A percentile compares a stretch with the other conserved stretches of the same genome.
Evolutionary conservation across 2,329 filamentous ascomycete genomes (phyloP).

Genomic region (Gnomoniopsis smithogilvyi): DNA sequence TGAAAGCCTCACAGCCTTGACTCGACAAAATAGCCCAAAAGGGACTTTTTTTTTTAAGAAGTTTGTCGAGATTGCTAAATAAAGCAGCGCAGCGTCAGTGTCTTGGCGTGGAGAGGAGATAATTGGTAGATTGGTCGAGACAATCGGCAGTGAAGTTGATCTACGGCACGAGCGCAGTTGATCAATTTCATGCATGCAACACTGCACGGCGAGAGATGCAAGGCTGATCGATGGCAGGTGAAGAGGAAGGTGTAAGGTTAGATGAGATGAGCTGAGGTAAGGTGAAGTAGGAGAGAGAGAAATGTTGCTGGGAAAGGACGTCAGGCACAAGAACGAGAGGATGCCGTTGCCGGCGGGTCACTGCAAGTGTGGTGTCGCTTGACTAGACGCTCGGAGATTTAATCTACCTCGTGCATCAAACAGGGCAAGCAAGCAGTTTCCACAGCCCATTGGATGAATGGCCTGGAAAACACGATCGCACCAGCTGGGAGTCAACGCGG

Average conservation of each 20-base stretch:
- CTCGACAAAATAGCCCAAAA: background rate
- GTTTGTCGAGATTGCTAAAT: background rate
- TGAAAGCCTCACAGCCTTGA: background rate
- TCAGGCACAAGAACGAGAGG: background rate
- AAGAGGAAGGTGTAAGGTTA: too few species aligned
- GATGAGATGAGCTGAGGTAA: too few species aligned
- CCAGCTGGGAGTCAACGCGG: background rate
- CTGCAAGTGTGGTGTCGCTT: background rate
- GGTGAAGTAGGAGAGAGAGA: too few species aligned
- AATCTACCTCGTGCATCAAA: conserved; percentile 15
- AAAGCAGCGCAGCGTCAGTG: background rate
- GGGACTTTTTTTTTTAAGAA: background rate
- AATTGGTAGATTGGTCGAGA: background rate
- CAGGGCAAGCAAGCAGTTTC: background rate
- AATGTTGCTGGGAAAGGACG: background rate
- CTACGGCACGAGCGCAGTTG: background rate
- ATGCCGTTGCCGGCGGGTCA: background rate
- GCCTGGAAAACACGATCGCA: background rate
- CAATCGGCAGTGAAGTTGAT: background rate
- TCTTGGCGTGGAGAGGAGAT: background rate
- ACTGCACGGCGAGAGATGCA: too few species aligned
- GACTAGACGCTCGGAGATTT: conserved; percentile 16
- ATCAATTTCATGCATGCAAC: too few species aligned
- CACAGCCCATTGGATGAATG: background rate
- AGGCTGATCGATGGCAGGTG: too few species aligned